Evolutionary conservation across 73 alveolate species (phyloP).

Genomic region (Paramecium tetraurelia): DNA sequence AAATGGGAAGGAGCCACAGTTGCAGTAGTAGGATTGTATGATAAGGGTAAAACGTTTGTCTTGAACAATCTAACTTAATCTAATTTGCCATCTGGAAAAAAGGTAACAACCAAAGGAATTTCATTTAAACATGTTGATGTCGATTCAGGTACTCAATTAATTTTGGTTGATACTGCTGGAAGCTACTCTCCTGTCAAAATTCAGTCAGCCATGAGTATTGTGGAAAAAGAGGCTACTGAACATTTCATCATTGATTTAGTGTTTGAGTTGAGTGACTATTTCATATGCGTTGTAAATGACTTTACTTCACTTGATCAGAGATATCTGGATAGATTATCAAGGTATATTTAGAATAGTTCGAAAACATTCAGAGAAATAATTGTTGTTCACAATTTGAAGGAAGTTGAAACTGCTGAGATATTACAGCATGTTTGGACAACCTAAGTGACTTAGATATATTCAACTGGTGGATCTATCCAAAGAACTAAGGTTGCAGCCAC

Average conservation of each 20-base stretch:
- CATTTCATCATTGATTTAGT: slow-evolving; percentile 43
- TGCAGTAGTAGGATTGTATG: slow-evolving; percentile 57
- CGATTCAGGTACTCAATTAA: slow-evolving; percentile 47
- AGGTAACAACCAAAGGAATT: slow-evolving; percentile 57
- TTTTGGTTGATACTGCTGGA: slow-evolving; percentile 62
- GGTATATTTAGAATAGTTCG: slow-evolving; percentile 13
- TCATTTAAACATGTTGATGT: slow-evolving; percentile 56
- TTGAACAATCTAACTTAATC: slow-evolving; percentile 38
- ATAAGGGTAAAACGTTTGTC: slow-evolving; percentile 57
- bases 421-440: slow-evolving; percentile 44
- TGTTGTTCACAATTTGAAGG: slow-evolving; percentile 57
- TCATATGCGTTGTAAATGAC: slow-evolving; percentile 62
- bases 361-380: slow-evolving; percentile 56
- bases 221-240: slow-evolving; percentile 53
- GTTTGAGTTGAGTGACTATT: slow-evolving; percentile 52
- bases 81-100: slow-evolving; percentile 48
- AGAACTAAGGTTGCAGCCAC: slow-evolving; percentile 39
- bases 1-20: slow-evolving; percentile 56
- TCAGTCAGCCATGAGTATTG: background rate
- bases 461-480: slow-evolving; percentile 43
- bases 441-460: slow-evolving; percentile 16
- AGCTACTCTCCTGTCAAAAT: slow-evolving; percentile 53
- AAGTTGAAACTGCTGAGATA: slow-evolving; percentile 36
- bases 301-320: slow-evolving; percentile 48
- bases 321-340: slow-evolving; percentile 46